Evolutionary conservation across 805 yeast species (phyloP).

Genomic region (Starmerella etchellsii): DNA sequence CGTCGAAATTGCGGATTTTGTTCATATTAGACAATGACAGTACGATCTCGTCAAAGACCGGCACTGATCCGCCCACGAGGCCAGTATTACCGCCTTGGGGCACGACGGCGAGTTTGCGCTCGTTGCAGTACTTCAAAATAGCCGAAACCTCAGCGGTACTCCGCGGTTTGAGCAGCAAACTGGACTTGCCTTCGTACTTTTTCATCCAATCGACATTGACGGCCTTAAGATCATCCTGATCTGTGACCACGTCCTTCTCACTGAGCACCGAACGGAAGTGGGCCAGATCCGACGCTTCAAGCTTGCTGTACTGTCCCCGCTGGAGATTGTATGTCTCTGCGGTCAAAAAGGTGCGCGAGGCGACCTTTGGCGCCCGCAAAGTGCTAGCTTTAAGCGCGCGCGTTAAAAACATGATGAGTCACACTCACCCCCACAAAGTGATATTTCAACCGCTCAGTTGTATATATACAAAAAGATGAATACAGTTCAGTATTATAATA

Average conservation of each 20-base stretch:
- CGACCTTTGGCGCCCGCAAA: no score
- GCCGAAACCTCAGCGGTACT: slow-evolving; percentile 60
- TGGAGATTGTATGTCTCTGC: slow-evolving; percentile 52
- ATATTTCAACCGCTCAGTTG: no score
- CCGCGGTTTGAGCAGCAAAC: slow-evolving; percentile 67
- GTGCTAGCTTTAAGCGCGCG: no score
- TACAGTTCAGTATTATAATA: no score
- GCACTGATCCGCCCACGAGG: slow-evolving; percentile 84
- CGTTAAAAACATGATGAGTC: not conserved
- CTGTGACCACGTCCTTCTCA: slow-evolving; percentile 31
- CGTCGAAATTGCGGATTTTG: slow-evolving; percentile 67
- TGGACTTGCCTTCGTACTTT: slow-evolving; percentile 76
- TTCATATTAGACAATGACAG: slow-evolving; percentile 57
- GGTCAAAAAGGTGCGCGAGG: slow-evolving; percentile 32
- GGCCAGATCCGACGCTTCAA: slow-evolving; percentile 45
- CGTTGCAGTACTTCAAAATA: slow-evolving; percentile 70
- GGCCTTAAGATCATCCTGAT: slow-evolving; percentile 49
- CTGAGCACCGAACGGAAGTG: slow-evolving; percentile 47
- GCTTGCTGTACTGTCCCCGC: slow-evolving; percentile 37
- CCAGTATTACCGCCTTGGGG: slow-evolving; percentile 98
- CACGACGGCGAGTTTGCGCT: slow-evolving; percentile 64
- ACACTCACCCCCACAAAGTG: no score
- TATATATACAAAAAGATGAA: no score
- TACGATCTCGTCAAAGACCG: slow-evolving; percentile 81
- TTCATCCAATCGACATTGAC: slow-evolving; percentile 90